Evolutionary conservation across 2,329 filamentous ascomycete genomes (phyloP).

Genomic region (Cordyceps sp.): DNA sequence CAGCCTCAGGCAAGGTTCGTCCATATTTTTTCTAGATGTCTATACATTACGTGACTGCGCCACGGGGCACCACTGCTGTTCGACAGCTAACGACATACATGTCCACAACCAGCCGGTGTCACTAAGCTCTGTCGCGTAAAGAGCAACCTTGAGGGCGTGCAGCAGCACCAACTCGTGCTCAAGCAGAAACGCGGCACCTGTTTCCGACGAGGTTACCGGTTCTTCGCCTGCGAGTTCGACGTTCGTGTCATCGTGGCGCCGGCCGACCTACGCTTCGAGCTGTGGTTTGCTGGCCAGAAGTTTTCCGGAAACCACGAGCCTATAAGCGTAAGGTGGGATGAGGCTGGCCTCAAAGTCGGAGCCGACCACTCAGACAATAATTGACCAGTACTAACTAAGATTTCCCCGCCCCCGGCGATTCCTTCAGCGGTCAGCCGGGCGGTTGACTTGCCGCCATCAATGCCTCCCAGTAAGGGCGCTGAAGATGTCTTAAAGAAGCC

Average conservation of each 20-base stretch:
- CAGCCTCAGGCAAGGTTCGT: conserved; percentile 19
- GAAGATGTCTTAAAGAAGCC: no score
- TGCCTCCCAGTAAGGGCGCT: no score
- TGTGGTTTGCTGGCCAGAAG: conserved; percentile 18
- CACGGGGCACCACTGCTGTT: no score
- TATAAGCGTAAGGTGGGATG: conserved; percentile 7
- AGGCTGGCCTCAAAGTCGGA: not conserved
- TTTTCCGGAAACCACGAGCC: conserved; percentile 9
- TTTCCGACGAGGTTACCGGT: conserved; percentile 17
- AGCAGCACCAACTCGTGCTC: conserved; percentile 18
- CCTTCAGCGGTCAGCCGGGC: no score
- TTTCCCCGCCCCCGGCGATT: no score
- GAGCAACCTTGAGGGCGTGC: conserved; percentile 22
- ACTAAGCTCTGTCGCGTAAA: conserved; percentile 21
- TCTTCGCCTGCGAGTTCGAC: conserved; percentile 25
- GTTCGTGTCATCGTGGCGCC: conserved; percentile 37
- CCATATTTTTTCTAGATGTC: no score
- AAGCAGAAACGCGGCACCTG: conserved; percentile 18
- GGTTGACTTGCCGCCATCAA: no score
- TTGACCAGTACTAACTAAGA: no score
- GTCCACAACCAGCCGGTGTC: conserved; percentile 16
- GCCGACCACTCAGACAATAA: no score
- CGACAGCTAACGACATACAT: not conserved
- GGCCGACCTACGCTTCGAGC: conserved; percentile 31
- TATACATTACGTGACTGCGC: no score